Percentiles rank a stretch among this genome's conserved stretches.
phyloP scores from a whole-genome alignment of 192 early-diverging fungal species.

The Coemansia sp. region DNA sequence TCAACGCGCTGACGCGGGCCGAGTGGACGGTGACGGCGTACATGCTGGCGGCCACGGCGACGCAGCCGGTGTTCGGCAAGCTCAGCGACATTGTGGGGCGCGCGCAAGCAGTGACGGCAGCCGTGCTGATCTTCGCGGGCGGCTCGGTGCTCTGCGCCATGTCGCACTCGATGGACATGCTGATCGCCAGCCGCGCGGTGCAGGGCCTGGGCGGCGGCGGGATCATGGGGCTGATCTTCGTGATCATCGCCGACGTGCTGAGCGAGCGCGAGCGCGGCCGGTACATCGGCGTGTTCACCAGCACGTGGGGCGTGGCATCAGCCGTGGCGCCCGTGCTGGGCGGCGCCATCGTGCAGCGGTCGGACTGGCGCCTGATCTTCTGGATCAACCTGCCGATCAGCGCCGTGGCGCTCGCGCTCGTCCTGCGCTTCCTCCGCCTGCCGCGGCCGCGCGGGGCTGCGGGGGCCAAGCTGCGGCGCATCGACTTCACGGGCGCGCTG shows the following conservation, averaged over 20 bases:
- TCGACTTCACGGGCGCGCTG: constrained; percentile 55
- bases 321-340: constrained; percentile 82
- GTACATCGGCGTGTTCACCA: constrained; percentile 77
- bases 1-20: constrained; percentile 62
- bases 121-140: constrained; percentile 70
- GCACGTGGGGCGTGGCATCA: constrained; percentile 72
- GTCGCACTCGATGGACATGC: constrained; percentile 58
- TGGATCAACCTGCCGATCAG: constrained; percentile 86
- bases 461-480: constrained; percentile 57
- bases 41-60: constrained; percentile 59
- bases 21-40: constrained; percentile 83
- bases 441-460: constrained; percentile 53
- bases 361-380: constrained; percentile 68
- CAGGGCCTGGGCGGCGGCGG: constrained; percentile 81
- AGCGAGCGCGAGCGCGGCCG: constrained; percentile 80
- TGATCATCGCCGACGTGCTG: constrained; percentile 85
- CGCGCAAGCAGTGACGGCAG: constrained; percentile 69
- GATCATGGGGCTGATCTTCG: constrained; percentile 67
- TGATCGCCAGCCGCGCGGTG: constrained; percentile 75
- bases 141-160: constrained; percentile 83
- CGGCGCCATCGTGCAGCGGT: constrained; percentile 71
- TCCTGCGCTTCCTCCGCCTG: constrained; percentile 58
- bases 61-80: constrained; percentile 70
- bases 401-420: constrained; percentile 55
- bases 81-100: constrained; percentile 91